phyloP scores from a whole-genome alignment of 2,329 filamentous ascomycete genomes.

The Ascosphaera acerosa region DNA sequence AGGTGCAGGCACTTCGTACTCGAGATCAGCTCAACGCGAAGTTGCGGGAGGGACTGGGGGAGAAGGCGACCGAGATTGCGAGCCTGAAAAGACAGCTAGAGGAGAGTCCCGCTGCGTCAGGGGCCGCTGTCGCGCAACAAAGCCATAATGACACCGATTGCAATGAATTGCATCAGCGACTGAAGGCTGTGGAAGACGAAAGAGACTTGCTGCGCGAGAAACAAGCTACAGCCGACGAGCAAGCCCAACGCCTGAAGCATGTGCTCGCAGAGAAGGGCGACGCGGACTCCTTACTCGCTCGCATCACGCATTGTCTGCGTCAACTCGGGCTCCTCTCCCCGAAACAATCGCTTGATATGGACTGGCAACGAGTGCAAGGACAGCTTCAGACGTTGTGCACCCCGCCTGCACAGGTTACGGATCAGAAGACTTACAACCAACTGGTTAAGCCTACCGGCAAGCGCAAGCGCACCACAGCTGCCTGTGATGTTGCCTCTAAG shows the following conservation, averaged over 20 bases:
- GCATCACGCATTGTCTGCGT: slow-evolving; percentile 7
- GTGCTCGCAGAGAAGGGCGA: slow-evolving; percentile 9
- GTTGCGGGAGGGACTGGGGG: slow-evolving; percentile 8
- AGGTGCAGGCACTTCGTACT: slow-evolving; percentile 8
- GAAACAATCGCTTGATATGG: slow-evolving; percentile 6
- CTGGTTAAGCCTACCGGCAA: neutral
- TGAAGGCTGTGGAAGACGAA: neutral
- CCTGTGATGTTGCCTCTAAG: neutral
- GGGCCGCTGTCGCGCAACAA: slow-evolving; percentile 4
- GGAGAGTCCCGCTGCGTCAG: slow-evolving; percentile 8
- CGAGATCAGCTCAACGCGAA: slow-evolving; percentile 10
- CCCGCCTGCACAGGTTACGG: no score
- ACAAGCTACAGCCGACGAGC: neutral
- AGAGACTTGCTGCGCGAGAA: neutral
- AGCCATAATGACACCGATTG: slow-evolving; percentile 2
- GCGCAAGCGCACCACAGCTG: slow-evolving; percentile 1
- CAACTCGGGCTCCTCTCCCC: slow-evolving; percentile 5
- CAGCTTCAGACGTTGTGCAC: no score
- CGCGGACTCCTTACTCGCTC: slow-evolving; percentile 8
- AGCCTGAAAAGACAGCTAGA: slow-evolving; percentile 10
- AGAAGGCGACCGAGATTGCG: slow-evolving; percentile 6
- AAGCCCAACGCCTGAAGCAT: slow-evolving; percentile 7
- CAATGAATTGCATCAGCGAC: neutral
- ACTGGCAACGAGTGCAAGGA: no score
- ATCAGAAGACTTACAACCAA: neutral